Evolutionary conservation across 352 stramenopile species (phyloP).

Genomic region (Globisporangium nagaii): DNA sequence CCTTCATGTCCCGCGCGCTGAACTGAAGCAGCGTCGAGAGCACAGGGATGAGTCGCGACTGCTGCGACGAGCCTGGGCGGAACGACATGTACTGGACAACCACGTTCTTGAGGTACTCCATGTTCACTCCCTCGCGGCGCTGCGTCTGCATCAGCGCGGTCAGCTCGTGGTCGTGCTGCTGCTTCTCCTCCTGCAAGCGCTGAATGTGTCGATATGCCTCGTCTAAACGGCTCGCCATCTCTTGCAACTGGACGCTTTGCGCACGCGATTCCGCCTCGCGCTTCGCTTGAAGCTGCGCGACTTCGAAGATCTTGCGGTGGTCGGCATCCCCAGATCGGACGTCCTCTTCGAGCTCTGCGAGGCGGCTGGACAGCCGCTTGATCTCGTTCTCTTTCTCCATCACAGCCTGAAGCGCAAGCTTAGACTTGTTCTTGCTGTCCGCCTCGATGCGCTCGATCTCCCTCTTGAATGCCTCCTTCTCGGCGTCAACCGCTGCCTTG

Average conservation of each 20-base stretch:
- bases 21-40: conserved; percentile 86
- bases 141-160: conserved; percentile 75
- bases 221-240: conserved; percentile 38
- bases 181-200: conserved; percentile 52
- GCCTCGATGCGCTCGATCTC: conserved; percentile 65
- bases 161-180: conserved; percentile 59
- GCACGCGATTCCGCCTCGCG: conserved; percentile 61
- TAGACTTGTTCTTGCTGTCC: conserved; percentile 84
- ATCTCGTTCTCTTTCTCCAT: conserved; percentile 80
- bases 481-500: conserved; percentile 21
- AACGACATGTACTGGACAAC: conserved; percentile 90
- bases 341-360: conserved; percentile 77
- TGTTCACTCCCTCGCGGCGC: conserved; percentile 81
- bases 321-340: conserved; percentile 78
- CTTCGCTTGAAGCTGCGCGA: conserved; percentile 80
- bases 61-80: conserved; percentile 73
- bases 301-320: conserved; percentile 86
- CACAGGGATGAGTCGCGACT: conserved; percentile 69
- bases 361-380: conserved; percentile 36
- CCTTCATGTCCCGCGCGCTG: conserved; percentile 60
- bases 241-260: conserved; percentile 49
- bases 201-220: conserved; percentile 41
- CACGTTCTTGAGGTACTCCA: conserved; percentile 90
- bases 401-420: conserved; percentile 74
- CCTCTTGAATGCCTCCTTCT: conserved; percentile 39